A percentile compares a stretch with the other conserved stretches of the same genome.
phyloP scores from a whole-genome alignment of 208 protist species.

The Sergeia podlipaevii region DNA sequence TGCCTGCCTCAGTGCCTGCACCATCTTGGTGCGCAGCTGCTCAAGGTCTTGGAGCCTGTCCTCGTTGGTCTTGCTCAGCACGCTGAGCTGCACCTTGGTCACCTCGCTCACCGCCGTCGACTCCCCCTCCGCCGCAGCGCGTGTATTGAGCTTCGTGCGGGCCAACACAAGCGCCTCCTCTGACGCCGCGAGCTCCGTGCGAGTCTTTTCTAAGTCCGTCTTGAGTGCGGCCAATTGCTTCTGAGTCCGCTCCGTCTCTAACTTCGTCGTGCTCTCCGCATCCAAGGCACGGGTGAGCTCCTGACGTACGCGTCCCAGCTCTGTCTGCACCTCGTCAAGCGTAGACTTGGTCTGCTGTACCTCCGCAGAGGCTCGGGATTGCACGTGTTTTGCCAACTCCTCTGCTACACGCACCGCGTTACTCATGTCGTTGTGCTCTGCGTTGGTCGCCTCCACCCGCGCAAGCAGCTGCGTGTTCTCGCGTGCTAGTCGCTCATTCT shows the following conservation, averaged over 20 bases:
- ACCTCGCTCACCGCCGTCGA: constrained; percentile 22
- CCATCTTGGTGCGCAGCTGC: constrained; percentile 59
- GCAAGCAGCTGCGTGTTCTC: constrained; percentile 24
- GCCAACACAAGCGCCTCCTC: constrained; percentile 22
- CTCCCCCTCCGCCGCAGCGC: constrained; percentile 22
- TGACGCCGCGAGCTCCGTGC: constrained; percentile 10
- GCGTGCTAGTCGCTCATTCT: constrained; percentile 29
- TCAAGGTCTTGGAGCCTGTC: constrained; percentile 75
- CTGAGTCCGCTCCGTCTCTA: constrained; percentile 7
- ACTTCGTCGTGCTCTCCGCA: constrained; percentile 17
- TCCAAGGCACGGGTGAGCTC: constrained; percentile 36
- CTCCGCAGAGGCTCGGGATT: constrained; percentile 27
- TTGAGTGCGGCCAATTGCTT: constrained; percentile 12
- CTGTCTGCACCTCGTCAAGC: neutral
- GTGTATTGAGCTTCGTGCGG: constrained; percentile 14
- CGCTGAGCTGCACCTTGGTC: constrained; percentile 43
- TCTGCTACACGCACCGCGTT: constrained; percentile 51
- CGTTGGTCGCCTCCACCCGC: constrained; percentile 13
- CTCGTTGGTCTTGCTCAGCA: constrained; percentile 54
- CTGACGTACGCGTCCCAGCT: constrained; percentile 15
- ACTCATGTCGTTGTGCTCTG: constrained; percentile 31
- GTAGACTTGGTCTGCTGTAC: constrained; percentile 15
- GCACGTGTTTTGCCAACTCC: constrained; percentile 42
- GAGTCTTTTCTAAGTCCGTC: constrained; percentile 8
- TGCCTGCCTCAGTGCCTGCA: constrained; percentile 57